Conservation (phyloP, 441 rosid species). For the Adansonia madagascariensis region DNA sequence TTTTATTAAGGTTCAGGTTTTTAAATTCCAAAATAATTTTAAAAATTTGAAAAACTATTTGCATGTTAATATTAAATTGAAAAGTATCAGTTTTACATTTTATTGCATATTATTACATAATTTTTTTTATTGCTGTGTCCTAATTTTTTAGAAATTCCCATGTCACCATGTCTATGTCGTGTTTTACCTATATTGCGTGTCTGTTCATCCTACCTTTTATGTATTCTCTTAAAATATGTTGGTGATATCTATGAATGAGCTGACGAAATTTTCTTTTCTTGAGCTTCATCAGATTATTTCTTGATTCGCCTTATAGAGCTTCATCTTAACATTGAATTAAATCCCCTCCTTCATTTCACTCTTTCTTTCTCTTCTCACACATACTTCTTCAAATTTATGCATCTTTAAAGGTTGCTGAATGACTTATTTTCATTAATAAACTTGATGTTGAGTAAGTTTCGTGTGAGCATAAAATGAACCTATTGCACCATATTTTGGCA, state of each 20-base stretch:
- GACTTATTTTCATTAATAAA: background rate
- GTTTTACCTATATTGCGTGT: too few relatives aligned
- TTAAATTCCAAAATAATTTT: too few relatives aligned
- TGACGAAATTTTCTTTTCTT: background rate
- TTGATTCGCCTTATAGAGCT: background rate
- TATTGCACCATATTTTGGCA: background rate
- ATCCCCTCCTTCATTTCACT: background rate
- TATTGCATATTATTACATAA: too few relatives aligned
- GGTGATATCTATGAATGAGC: background rate
- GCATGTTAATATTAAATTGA: too few relatives aligned
- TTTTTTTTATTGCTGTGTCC: too few relatives aligned
- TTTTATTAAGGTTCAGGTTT: too few relatives aligned
- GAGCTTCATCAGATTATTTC: background rate
- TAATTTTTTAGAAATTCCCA: too few relatives aligned
- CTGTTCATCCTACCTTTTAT: background rate
- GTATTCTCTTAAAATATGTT: background rate
- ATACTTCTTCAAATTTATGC: background rate
- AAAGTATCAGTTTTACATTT: too few relatives aligned
- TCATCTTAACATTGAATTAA: background rate
- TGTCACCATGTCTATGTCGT: too few relatives aligned
- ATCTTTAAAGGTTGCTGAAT: background rate
- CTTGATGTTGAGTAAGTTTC: conserved; percentile 8
- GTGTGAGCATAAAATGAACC: background rate
- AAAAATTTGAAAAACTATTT: too few relatives aligned
- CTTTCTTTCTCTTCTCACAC: background rate